These are phyloP conservation scores for Macrolepiota fuliginosa DNA, from an alignment of 768 basidiomycete species.

Conservation along the genomic window DNA sequence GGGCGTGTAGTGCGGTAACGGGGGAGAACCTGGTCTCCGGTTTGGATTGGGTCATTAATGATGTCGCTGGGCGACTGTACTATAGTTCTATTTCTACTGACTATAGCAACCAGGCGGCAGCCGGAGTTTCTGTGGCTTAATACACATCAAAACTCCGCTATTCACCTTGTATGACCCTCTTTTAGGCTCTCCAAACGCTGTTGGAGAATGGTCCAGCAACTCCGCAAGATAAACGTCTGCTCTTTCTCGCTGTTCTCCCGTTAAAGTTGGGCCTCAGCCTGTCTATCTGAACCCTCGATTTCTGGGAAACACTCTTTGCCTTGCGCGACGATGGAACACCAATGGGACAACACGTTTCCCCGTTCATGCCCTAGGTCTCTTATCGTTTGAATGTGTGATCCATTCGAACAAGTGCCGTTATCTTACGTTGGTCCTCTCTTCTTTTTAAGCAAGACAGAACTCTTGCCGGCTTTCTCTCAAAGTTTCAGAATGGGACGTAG, in stretches of 20 bases:
- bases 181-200: not conserved
- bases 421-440: constrained; percentile 1
- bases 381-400: not conserved
- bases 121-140: constrained; percentile 3
- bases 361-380: not conserved
- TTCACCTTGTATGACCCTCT: constrained; percentile 1
- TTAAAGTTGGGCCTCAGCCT: constrained; percentile 3
- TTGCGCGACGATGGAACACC: not conserved
- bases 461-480: not conserved
- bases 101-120: constrained; percentile 1
- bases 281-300: constrained; percentile 6
- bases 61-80: constrained; percentile 85
- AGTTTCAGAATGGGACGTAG: not conserved
- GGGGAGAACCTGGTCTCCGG: constrained; percentile 83
- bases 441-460: not conserved
- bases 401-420: not conserved
- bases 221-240: not conserved
- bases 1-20: constrained; percentile 90
- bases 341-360: not conserved
- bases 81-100: constrained; percentile 54
- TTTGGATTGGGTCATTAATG: constrained; percentile 88
- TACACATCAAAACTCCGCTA: not conserved
- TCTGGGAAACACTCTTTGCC: not conserved
- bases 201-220: not conserved
- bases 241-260: constrained; percentile 1